Evolutionary conservation across 306 rosid species (phyloP).

Genomic region (Trifolium dubium): DNA sequence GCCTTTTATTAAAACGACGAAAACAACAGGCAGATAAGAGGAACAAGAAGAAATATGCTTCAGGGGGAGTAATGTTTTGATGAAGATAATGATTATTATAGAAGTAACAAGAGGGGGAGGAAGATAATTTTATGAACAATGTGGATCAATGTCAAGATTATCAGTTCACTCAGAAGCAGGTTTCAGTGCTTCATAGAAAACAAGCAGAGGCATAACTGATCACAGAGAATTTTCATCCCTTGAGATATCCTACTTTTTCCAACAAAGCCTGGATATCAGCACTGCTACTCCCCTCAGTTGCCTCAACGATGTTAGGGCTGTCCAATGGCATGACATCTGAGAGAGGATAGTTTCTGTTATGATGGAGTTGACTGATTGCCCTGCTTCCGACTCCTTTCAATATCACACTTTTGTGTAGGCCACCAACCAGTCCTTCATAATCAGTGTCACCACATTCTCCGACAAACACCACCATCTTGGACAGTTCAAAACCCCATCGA

Average conservation of each 20-base stretch:
- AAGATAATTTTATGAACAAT: slow-evolving; percentile 37
- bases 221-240: slow-evolving; percentile 40
- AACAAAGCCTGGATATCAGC: slow-evolving; percentile 67
- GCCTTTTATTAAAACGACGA: slow-evolving; percentile 44
- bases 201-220: slow-evolving; percentile 30
- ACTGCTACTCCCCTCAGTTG: slow-evolving; percentile 61
- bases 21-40: slow-evolving; percentile 23
- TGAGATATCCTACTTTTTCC: slow-evolving; percentile 68
- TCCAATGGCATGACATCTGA: slow-evolving; percentile 82
- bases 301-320: slow-evolving; percentile 70
- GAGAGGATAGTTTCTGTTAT: slow-evolving; percentile 85
- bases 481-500: slow-evolving; percentile 94
- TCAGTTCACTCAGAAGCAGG: neutral
- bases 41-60: slow-evolving; percentile 39
- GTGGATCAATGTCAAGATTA: slow-evolving; percentile 29
- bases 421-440: slow-evolving; percentile 93
- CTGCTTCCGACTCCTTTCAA: slow-evolving; percentile 78
- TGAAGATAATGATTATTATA: slow-evolving; percentile 29
- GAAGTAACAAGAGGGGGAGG: slow-evolving; percentile 28
- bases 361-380: slow-evolving; percentile 71
- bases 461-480: slow-evolving; percentile 90
- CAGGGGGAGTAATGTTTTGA: slow-evolving; percentile 11
- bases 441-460: slow-evolving; percentile 98
- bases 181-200: slow-evolving; percentile 22
- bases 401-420: slow-evolving; percentile 77